Evolutionary conservation across 176 grass and related monocot genomes (phyloP), one percentile per base, ranked within the genome.

Genomic region (Oryza glaberrima): DNA sequence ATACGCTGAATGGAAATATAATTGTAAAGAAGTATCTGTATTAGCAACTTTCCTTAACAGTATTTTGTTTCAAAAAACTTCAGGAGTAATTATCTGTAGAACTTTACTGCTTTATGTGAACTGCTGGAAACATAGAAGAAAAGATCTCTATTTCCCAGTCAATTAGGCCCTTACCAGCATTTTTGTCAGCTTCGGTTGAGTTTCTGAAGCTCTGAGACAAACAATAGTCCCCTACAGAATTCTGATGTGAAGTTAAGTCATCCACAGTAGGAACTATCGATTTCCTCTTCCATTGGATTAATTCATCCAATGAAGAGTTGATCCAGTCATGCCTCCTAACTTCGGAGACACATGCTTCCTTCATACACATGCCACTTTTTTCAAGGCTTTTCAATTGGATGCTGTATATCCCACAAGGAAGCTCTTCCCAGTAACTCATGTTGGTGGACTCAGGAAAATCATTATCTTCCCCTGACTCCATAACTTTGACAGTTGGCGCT

Each of bases 371-470:
- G 35, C 17, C 41, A 85, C 17, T 66, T 70, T 78, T 49, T 58
- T 23, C 25, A 6, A 75, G 14, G 41, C 66, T 66, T 81, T 90
- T 93, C 65, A 95, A 72, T 38, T 81, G 68, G 14, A 98, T 78
- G 75, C 61, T 98, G 90, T 92, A 94, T 84, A 95, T 82, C 41
- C 96, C 91, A 72, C 96, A 95, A 78, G 87, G 89, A 86, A 98
- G 81, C 85, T 98, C 96, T 84, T 98, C 91, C 93, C 93, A 95
- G 75, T 88, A 90, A 68, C 75, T 86, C 66, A 48, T 44, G 52
- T 70, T 76, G 6, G 47, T 82, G 68, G 26, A 0, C 43, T 76
- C 85, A 83, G 86, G 67, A 79, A 89, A 51, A 75, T 86, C 83
- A 92, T 40, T 52, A 69, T 90, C 85, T 73, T 48, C 14, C 40